phyloP scores from a whole-genome alignment of 2,329 filamentous ascomycete species.

The Ramularia endophylla region DNA sequence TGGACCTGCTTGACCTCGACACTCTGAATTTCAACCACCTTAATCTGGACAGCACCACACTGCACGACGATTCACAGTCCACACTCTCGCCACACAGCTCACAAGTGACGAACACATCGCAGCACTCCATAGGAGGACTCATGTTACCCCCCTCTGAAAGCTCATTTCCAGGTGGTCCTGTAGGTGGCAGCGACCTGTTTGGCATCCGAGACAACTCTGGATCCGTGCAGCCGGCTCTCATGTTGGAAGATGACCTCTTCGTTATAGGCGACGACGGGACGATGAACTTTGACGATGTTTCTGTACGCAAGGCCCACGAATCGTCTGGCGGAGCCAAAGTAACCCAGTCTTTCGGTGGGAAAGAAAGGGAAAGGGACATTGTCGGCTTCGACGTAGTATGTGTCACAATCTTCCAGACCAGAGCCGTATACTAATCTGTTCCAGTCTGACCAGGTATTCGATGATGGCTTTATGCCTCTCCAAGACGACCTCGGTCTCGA shows the following conservation, averaged over 20 bases:
- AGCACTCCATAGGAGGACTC: slow-evolving; percentile 36
- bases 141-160: slow-evolving; percentile 38
- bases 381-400: background rate
- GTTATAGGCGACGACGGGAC: slow-evolving; percentile 56
- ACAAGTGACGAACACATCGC: slow-evolving; percentile 16
- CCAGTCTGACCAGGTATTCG: slow-evolving; percentile 13
- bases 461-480: slow-evolving; percentile 30
- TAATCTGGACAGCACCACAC: slow-evolving; percentile 31
- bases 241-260: slow-evolving; percentile 22
- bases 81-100: slow-evolving; percentile 34
- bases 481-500: slow-evolving; percentile 16
- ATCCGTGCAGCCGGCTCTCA: slow-evolving; percentile 21
- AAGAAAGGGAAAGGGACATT: background rate
- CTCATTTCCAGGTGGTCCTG: slow-evolving; percentile 36
- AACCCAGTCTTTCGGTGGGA: no score
- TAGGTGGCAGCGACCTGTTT: slow-evolving; percentile 34
- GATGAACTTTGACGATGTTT: slow-evolving; percentile 30
- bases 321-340: background rate
- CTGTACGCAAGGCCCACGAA: slow-evolving; percentile 14
- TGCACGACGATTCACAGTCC: slow-evolving; percentile 27
- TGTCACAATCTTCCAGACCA: no score
- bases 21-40: slow-evolving; percentile 41
- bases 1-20: slow-evolving; percentile 55
- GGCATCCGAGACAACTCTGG: slow-evolving; percentile 38
- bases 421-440: background rate